Evolutionary conservation across 495 filamentous ascomycete genomes (phyloP).

Genomic region (Letharia lupina): DNA sequence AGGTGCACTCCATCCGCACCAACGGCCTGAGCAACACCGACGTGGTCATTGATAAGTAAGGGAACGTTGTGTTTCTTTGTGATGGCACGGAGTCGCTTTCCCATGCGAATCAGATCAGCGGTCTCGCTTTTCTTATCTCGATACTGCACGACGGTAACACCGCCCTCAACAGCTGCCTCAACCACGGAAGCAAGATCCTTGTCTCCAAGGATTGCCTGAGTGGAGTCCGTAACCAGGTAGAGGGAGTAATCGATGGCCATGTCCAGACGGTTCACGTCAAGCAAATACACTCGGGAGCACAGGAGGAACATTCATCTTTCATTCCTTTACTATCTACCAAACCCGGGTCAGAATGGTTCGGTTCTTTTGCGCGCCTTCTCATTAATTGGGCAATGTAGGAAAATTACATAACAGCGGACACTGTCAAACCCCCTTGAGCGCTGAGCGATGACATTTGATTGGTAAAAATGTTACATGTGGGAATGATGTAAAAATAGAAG

Average conservation of each 20-base stretch:
- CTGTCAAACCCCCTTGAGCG: neutral
- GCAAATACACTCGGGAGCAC: neutral
- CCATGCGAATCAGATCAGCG: slow-evolving; percentile 58
- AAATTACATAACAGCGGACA: neutral
- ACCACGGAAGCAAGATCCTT: slow-evolving; percentile 67
- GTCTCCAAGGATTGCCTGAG: slow-evolving; percentile 62
- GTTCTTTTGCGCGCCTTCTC: neutral
- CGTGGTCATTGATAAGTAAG: slow-evolving; percentile 89
- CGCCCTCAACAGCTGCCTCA: slow-evolving; percentile 66
- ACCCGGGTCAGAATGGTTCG: neutral
- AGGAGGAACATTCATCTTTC: neutral
- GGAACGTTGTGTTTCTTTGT: slow-evolving; percentile 63
- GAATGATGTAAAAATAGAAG: neutral
- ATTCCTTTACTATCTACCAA: neutral
- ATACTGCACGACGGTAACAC: slow-evolving; percentile 82
- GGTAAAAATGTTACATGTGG: too few species aligned
- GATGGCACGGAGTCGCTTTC: slow-evolving; percentile 58
- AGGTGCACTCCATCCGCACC: slow-evolving; percentile 88
- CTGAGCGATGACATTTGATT: neutral
- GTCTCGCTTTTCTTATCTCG: slow-evolving; percentile 83
- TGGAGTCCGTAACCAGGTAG: slow-evolving; percentile 92
- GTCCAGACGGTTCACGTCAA: neutral
- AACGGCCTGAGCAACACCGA: slow-evolving; percentile 81
- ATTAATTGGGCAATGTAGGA: neutral
- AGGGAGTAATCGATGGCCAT: slow-evolving; percentile 50